These are phyloP conservation scores for Mycena venus DNA, from an alignment of 768 basidiomycete species.

Conservation along the genomic window DNA sequence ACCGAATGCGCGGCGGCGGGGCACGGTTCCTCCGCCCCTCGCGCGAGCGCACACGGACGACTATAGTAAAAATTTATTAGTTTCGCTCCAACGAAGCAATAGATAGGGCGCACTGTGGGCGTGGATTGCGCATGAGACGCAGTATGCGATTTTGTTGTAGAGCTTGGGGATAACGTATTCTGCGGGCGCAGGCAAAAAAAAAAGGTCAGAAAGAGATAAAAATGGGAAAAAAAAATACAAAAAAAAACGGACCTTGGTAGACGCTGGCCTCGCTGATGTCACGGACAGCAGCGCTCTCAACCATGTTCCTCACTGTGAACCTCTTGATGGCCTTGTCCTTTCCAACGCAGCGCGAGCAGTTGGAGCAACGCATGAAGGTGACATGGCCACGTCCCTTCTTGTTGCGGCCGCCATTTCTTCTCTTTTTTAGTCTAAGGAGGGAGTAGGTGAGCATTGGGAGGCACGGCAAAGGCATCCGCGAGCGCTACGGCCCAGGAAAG, in stretches of 20 bases:
- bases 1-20: conserved; percentile 94
- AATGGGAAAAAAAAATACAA: no score
- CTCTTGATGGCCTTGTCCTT: conserved; percentile 99
- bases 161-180: conserved; percentile 67
- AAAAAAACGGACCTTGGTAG: conserved; percentile 78
- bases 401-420: conserved; percentile 99
- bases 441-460: no score
- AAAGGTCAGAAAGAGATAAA: no score
- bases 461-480: background rate
- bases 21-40: conserved; percentile 98
- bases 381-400: conserved; percentile 99
- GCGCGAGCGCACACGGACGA: conserved; percentile 97
- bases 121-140: conserved; percentile 99
- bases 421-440: conserved; percentile 90
- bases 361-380: conserved; percentile 95
- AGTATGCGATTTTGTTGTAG: conserved; percentile 97
- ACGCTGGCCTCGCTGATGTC: conserved; percentile 97
- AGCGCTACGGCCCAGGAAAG: background rate
- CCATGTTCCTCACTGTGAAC: conserved; percentile 77
- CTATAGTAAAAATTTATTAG: conserved; percentile 56
- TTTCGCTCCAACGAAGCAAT: background rate
- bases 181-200: conserved; percentile 43
- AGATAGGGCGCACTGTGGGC: conserved; percentile 85
- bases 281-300: conserved; percentile 72
- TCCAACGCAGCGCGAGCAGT: conserved; percentile 97